A percentile compares a stretch with the other conserved stretches of the same genome.
These are phyloP conservation scores for Astragalus membranaceus DNA, from an alignment of 306 rosid species.

Conservation along the genomic window DNA sequence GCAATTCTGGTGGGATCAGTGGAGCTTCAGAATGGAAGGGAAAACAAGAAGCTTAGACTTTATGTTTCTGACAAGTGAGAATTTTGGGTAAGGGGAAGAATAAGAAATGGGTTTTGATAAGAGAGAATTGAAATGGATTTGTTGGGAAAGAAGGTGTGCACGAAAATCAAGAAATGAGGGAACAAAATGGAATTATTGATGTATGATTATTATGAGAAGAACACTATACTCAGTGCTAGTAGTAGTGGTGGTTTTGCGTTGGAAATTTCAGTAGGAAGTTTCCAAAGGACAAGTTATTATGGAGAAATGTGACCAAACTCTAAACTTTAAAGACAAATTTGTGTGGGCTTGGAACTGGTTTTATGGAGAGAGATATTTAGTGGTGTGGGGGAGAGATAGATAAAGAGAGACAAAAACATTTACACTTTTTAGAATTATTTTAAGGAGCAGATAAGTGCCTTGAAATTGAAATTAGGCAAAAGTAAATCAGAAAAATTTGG, in stretches of 20 bases:
- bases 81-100: not conserved
- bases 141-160: not conserved
- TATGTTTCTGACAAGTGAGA: not conserved
- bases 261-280: constrained; percentile 16
- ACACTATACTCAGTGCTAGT: too few species aligned
- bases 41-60: not conserved
- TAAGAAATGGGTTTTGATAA: not conserved
- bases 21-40: not conserved
- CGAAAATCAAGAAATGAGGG: not conserved
- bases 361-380: not conserved
- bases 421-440: not conserved
- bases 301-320: not conserved
- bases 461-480: not conserved
- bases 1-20: not conserved
- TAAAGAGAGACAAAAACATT: not conserved
- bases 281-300: not conserved
- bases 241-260: not conserved
- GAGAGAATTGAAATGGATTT: not conserved
- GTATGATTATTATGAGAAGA: not conserved
- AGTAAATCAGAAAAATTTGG: not conserved
- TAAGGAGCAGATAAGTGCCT: not conserved
- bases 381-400: not conserved
- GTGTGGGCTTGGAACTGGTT: not conserved
- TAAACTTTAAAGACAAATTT: not conserved
- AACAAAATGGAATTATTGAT: not conserved